phyloP scores from a whole-genome alignment of 1,284 basidiomycete genomes.

The Ganoderma boninense region DNA sequence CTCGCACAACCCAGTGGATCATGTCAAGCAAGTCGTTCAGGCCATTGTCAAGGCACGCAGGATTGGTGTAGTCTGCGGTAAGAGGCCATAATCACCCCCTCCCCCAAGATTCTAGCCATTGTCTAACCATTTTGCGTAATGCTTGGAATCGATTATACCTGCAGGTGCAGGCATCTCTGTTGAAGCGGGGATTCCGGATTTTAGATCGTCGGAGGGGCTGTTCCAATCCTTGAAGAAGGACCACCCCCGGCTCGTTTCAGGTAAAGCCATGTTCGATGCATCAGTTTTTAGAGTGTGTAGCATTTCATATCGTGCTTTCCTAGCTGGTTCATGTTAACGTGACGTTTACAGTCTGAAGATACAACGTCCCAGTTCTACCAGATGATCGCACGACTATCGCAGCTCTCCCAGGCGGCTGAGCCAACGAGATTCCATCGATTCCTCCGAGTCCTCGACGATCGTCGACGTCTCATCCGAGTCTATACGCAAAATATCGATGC shows the following conservation, averaged over 20 bases:
- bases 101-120: conserved; percentile 19
- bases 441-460: conserved; percentile 79
- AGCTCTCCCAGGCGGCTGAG: conserved; percentile 74
- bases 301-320: background rate
- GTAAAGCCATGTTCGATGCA: conserved; percentile 93
- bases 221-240: conserved; percentile 84
- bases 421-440: conserved; percentile 88
- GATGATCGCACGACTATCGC: conserved; percentile 87
- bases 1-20: conserved; percentile 47
- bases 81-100: conserved; percentile 41
- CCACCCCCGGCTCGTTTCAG: conserved; percentile 77
- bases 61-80: conserved; percentile 88
- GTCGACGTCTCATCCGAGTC: conserved; percentile 83
- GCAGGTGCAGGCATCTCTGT: conserved; percentile 94
- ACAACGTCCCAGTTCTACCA: conserved; percentile 86
- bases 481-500: conserved; percentile 98
- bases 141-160: background rate
- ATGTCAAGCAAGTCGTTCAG: conserved; percentile 62
- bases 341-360: conserved; percentile 66
- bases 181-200: conserved; percentile 92
- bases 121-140: conserved; percentile 15
- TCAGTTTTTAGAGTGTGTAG: conserved; percentile 85
- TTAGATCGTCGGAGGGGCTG: conserved; percentile 84
- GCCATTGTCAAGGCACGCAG: conserved; percentile 81
- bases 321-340: background rate